These are phyloP conservation scores for Chenopodium album DNA, from an alignment of 148 eudicot species.

Conservation along the genomic window DNA sequence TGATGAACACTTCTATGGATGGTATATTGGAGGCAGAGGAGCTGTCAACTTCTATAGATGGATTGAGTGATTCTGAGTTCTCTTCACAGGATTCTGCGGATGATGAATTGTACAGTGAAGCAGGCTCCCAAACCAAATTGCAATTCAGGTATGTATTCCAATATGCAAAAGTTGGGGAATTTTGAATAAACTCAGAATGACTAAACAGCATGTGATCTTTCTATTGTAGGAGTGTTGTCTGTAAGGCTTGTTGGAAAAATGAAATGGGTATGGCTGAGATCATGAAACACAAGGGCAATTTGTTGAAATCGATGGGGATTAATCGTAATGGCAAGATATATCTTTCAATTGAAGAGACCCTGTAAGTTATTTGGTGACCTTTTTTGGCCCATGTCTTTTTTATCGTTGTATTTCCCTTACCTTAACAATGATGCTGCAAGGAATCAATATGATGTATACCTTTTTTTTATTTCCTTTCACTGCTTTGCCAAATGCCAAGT, in stretches of 20 bases:
- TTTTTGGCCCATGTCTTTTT: neutral
- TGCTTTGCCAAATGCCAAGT: neutral
- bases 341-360: constrained; percentile 70
- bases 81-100: constrained; percentile 44
- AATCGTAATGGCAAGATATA: constrained; percentile 56
- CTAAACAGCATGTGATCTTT: neutral
- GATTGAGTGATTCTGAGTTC: constrained; percentile 49
- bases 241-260: constrained; percentile 66
- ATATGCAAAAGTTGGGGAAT: neutral
- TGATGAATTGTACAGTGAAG: constrained; percentile 44
- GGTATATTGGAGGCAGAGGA: constrained; percentile 36
- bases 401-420: neutral
- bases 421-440: too few species aligned
- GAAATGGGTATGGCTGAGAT: constrained; percentile 77
- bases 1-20: neutral
- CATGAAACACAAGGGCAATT: constrained; percentile 56
- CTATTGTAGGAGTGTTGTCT: constrained; percentile 40
- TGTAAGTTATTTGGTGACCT: constrained; percentile 45
- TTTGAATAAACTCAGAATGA: neutral
- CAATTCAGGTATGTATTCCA: constrained; percentile 45
- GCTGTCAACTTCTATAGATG: constrained; percentile 38
- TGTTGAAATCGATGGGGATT: constrained; percentile 72
- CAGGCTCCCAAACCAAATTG: constrained; percentile 48
- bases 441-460: too few species aligned
- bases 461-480: neutral